Percentiles rank a stretch among this genome's conserved stretches.
Evolutionary conservation across 192 early-diverging fungal species (phyloP).

Genomic region (Tieghemiomyces parasiticus): DNA sequence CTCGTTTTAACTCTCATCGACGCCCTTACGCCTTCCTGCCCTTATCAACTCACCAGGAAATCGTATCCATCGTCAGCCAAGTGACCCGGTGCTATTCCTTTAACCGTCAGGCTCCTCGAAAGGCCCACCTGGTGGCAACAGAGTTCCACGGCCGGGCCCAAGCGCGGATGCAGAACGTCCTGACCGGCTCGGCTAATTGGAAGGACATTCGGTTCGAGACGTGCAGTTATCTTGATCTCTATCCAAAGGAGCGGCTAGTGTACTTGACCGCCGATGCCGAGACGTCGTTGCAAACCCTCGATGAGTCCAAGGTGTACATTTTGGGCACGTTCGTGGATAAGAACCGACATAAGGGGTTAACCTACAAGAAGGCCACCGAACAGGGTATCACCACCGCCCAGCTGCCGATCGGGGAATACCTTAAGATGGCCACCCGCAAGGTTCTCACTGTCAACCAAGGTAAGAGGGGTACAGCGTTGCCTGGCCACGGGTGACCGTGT

Average conservation of each 20-base stretch:
- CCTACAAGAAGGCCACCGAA: constrained; percentile 59
- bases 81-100: constrained; percentile 55
- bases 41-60: constrained; percentile 29
- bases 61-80: constrained; percentile 54
- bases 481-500: not conserved
- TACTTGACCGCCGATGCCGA: constrained; percentile 86
- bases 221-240: constrained; percentile 23
- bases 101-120: constrained; percentile 37
- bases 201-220: constrained; percentile 17
- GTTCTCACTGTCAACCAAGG: constrained; percentile 91
- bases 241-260: constrained; percentile 45
- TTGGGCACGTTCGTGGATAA: constrained; percentile 94
- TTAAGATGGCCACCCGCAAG: constrained; percentile 62
- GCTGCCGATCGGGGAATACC: constrained; percentile 76
- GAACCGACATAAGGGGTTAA: constrained; percentile 71
- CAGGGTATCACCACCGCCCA: constrained; percentile 58
- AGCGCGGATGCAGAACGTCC: constrained; percentile 24
- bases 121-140: constrained; percentile 43
- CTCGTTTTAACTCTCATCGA: not conserved
- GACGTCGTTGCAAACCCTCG: constrained; percentile 47
- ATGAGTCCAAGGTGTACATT: constrained; percentile 64
- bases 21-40: not conserved
- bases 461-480: constrained; percentile 12
- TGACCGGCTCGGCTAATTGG: constrained; percentile 39
- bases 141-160: constrained; percentile 35